Evolutionary conservation across 2,329 filamentous ascomycete genomes (phyloP), one percentile per base, ranked within the genome.

Genomic region (Trichoderma hamatum): DNA sequence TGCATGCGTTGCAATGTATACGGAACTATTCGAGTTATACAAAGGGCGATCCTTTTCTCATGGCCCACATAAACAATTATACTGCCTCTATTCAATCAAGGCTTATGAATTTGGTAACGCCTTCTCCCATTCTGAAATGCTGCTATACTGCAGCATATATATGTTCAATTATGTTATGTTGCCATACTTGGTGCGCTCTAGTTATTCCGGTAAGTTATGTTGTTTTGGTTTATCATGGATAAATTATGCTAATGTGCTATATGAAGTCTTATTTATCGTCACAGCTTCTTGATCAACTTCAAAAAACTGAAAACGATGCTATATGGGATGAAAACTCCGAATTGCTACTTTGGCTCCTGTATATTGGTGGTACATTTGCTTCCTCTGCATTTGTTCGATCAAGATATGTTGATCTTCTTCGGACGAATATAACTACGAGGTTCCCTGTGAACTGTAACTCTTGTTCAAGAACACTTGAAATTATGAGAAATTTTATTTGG

Each of bases 21-120:
- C 36, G 58, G 14, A 46, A 60, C 36, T 60, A 26, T 46, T 46
- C 58, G 1, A 46, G 10, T 24, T 60, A 14, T 60, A 43, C 13
- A 21, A 60, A 60, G 24, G 58, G 58, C 9, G 58, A 60, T 14
- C 58, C 58, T 14, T 60, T 60, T 46, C 1, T 60, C 10, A 60
- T 60, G 58, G 36, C 19, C 5, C 46, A 60, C 36, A 60, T 60
- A 60, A 60, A 60, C 36, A 60, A 60, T 24, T 10, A 60, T 46
- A 60, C 58, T 14, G 58, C 58, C 19, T 60, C 36, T 30, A 46
- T 60, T 46, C 58, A 60, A 43, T 60, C 36, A 7, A 60, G 58
- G 58, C 16, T 60, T 60, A 24, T 7, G 36, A 60, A 46, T 46
- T 46, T 60, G 24, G 2, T 19, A 21, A 60, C 5, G 1, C 2